phyloP scores from a whole-genome alignment of 345 rosid genomes.

The Salix exigua region DNA sequence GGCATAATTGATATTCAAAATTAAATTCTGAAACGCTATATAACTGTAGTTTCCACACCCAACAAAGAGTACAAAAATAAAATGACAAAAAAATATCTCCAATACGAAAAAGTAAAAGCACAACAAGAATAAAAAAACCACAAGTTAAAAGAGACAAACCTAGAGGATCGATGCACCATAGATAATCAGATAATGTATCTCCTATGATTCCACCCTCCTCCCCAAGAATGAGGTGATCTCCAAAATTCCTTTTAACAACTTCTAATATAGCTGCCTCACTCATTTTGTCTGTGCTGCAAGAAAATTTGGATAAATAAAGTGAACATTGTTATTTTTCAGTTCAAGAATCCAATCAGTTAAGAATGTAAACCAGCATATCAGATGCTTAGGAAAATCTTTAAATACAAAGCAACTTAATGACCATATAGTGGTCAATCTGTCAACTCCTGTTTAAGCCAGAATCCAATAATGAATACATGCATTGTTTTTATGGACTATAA shows the following conservation, averaged over 20 bases:
- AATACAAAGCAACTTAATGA: background rate
- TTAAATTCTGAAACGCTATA: background rate
- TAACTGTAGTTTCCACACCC: background rate
- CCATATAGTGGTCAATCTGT: background rate
- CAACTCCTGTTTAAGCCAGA: background rate
- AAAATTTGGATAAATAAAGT: conserved; percentile 13
- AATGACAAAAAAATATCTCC: background rate
- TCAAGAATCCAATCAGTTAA: background rate
- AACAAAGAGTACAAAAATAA: background rate
- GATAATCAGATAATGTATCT: conserved; percentile 76
- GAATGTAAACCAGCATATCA: background rate
- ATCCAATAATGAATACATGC: background rate
- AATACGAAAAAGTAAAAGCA: background rate
- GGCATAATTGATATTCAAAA: background rate
- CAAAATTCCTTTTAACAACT: conserved; percentile 65
- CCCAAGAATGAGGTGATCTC: conserved; percentile 88
- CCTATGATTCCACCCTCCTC: conserved; percentile 94
- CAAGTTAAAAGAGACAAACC: conserved; percentile 42
- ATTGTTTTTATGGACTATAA: background rate
- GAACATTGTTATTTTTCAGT: conserved; percentile 11
- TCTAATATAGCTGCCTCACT: conserved; percentile 89
- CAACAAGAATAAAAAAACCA: background rate
- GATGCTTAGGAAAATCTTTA: background rate
- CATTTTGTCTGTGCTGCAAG: conserved; percentile 81
- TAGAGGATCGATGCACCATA: conserved; percentile 97